A percentile compares a stretch with the other conserved stretches of the same genome.
Conservation (phyloP, 2,329 filamentous ascomycete species). For the Teratosphaeria gauchensis region DNA sequence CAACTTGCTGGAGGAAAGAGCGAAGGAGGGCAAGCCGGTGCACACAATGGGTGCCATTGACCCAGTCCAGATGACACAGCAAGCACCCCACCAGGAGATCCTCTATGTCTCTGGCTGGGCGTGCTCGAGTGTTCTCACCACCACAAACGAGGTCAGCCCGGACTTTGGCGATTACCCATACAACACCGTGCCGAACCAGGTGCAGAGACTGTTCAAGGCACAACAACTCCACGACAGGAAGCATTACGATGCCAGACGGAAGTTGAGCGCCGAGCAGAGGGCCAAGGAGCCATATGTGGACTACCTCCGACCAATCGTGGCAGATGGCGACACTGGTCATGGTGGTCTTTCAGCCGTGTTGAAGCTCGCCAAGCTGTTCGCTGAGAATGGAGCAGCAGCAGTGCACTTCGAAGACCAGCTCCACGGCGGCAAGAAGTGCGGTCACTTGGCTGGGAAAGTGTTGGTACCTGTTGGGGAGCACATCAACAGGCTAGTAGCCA, state of each 20-base stretch:
- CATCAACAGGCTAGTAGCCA: slow-evolving; percentile 85
- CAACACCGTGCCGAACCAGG: slow-evolving; percentile 97
- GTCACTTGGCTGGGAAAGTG: slow-evolving; percentile 91
- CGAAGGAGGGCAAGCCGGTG: slow-evolving; percentile 71
- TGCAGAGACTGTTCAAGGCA: slow-evolving; percentile 90
- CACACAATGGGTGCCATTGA: slow-evolving; percentile 98
- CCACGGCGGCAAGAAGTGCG: slow-evolving; percentile 97
- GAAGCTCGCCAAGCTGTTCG: slow-evolving; percentile 94
- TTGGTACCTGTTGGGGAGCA: slow-evolving; percentile 89
- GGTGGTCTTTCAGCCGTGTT: slow-evolving; percentile 86
- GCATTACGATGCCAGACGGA: slow-evolving; percentile 78
- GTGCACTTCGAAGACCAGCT: slow-evolving; percentile 98
- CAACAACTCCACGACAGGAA: slow-evolving; percentile 96
- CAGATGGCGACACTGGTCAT: slow-evolving; percentile 91
- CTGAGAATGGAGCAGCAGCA: slow-evolving; percentile 89
- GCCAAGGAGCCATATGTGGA: slow-evolving; percentile 73
- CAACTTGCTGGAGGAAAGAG: slow-evolving; percentile 70
- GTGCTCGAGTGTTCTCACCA: slow-evolving; percentile 84
- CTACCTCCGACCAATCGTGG: slow-evolving; percentile 89
- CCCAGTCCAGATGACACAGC: slow-evolving; percentile 98
- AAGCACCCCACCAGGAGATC: slow-evolving; percentile 90
- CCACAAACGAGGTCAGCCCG: slow-evolving; percentile 92
- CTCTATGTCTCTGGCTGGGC: slow-evolving; percentile 97
- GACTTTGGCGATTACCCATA: slow-evolving; percentile 99
- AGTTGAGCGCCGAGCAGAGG: slow-evolving; percentile 64